Percentiles rank a stretch among this genome's conserved stretches.
phyloP scores from a whole-genome alignment of 768 basidiomycete species.

The Serendipita sp. region DNA sequence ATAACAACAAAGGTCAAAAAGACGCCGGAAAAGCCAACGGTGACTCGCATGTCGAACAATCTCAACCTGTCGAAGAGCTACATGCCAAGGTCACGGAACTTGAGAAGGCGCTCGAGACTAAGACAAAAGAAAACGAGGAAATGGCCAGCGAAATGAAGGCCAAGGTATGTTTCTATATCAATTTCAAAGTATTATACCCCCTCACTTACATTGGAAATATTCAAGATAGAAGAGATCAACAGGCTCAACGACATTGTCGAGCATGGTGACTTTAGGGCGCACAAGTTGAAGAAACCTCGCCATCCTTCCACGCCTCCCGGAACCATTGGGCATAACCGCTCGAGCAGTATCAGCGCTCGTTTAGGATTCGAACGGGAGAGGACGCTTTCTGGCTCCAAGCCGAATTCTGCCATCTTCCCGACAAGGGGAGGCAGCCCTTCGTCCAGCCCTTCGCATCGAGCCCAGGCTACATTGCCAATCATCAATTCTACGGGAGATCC shows the following conservation, averaged over 20 bases:
- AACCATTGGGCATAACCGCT: background rate
- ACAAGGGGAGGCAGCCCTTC: background rate
- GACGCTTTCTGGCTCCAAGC: background rate
- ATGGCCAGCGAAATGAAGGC: background rate
- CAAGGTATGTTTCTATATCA: background rate
- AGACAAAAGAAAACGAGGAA: background rate
- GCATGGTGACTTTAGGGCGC: background rate
- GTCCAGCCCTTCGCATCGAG: background rate
- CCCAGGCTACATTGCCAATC: background rate
- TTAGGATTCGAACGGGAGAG: background rate
- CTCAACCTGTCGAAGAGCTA: background rate
- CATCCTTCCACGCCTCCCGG: background rate
- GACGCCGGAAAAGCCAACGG: background rate
- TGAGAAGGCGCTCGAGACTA: background rate
- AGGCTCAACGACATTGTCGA: background rate
- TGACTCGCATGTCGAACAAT: background rate
- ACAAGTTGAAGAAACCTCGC: slow-evolving; percentile 5
- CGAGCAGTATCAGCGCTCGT: slow-evolving; percentile 1
- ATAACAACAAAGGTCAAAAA: background rate
- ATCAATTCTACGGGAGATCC: background rate
- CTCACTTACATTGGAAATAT: background rate
- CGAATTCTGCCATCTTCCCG: background rate
- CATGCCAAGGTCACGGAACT: background rate
- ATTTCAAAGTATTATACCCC: background rate
- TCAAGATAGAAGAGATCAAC: background rate